A percentile compares a stretch with the other conserved stretches of the same genome.
phyloP scores from a whole-genome alignment of 257 asterid species.

The Leonotis leonurus region DNA sequence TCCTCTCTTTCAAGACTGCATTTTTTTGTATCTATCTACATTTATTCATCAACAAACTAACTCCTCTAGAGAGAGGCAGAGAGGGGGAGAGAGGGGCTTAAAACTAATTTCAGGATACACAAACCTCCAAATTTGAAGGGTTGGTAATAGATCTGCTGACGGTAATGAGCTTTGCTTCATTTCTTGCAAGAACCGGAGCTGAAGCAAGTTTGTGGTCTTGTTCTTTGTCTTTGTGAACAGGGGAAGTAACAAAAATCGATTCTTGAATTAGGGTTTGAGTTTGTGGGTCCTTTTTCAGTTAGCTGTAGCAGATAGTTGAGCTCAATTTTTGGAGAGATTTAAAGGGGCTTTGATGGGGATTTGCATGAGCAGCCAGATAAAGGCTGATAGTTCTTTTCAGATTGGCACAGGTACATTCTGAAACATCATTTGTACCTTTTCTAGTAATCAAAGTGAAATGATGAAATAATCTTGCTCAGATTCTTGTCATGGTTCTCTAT shows the following conservation, averaged over 20 bases:
- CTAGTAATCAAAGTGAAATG: background rate
- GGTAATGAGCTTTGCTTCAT: constrained; percentile 11
- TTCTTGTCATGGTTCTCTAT: background rate
- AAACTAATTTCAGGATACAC: constrained; percentile 21
- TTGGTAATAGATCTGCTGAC: constrained; percentile 44
- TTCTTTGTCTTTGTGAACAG: constrained; percentile 1
- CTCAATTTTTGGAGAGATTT: constrained; percentile 14
- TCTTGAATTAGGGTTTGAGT: constrained; percentile 22
- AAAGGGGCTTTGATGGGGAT: constrained; percentile 71
- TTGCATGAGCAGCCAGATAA: constrained; percentile 49
- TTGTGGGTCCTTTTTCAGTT: constrained; percentile 17
- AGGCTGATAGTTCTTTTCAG: constrained; percentile 39
- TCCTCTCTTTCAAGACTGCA: constrained; percentile 3
- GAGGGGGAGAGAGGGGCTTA: constrained; percentile 5
- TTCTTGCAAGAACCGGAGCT: constrained; percentile 12
- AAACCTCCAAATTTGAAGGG: constrained; percentile 11
- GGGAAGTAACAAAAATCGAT: background rate
- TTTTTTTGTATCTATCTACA: constrained; percentile 1
- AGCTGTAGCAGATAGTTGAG: too few relatives aligned
- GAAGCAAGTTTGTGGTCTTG: background rate
- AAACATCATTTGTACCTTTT: background rate
- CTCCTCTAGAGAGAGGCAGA: background rate
- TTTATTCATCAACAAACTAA: too few relatives aligned
- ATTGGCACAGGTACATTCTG: constrained; percentile 27
- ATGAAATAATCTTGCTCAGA: background rate